These are phyloP conservation scores for Ophiostoma montium DNA, from an alignment of 2,329 filamentous ascomycete species.

Conservation along the genomic window DNA sequence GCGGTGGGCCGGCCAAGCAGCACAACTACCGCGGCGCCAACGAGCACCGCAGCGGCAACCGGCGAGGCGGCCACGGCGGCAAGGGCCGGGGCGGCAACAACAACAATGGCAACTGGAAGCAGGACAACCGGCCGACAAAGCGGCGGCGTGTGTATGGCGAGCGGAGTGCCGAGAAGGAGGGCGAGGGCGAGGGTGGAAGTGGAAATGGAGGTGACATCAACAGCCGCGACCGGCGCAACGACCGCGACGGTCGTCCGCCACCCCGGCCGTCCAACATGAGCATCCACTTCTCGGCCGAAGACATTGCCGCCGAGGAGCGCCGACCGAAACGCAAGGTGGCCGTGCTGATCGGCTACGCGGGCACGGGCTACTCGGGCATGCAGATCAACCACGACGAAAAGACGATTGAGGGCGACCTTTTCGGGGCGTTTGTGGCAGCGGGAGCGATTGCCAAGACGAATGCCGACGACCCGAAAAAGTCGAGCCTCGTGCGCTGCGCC, in stretches of 20 bases:
- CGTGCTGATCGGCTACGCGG: constrained; percentile 88
- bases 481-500: constrained; percentile 82
- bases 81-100: too few relatives aligned
- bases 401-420: constrained; percentile 93
- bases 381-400: constrained; percentile 73
- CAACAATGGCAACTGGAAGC: constrained; percentile 1
- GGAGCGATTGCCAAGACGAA: constrained; percentile 95
- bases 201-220: too few relatives aligned
- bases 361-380: constrained; percentile 94
- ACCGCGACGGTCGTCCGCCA: constrained; percentile 15
- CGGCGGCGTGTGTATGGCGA: constrained; percentile 5
- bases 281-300: constrained; percentile 53
- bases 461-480: constrained; percentile 92
- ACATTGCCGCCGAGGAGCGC: constrained; percentile 76
- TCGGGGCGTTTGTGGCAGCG: constrained; percentile 78
- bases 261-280: constrained; percentile 35
- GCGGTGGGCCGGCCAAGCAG: not conserved
- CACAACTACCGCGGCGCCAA: constrained; percentile 5
- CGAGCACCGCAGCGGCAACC: constrained; percentile 6
- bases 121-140: constrained; percentile 8
- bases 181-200: constrained; percentile 21
- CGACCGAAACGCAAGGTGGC: constrained; percentile 88
- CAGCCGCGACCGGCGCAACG: constrained; percentile 14
- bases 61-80: not conserved
- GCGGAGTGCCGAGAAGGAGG: constrained; percentile 2